phyloP scores from a whole-genome alignment of 2,329 filamentous ascomycete genomes.

The Diaporthe batatas region DNA sequence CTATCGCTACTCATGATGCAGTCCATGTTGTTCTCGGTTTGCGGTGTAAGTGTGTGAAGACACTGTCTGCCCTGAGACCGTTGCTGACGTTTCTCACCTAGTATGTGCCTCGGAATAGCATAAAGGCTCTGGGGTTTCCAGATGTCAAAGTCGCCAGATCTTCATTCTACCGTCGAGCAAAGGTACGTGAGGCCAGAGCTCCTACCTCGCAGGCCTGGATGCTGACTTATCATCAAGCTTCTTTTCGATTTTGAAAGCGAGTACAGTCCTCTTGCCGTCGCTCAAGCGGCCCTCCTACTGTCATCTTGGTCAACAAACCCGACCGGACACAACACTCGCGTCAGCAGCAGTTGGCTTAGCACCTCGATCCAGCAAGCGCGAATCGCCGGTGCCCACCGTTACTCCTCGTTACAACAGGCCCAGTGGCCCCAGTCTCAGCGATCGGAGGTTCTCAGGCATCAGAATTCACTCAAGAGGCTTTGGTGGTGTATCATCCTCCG shows the following conservation, averaged over 20 bases:
- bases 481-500: slow-evolving; percentile 56
- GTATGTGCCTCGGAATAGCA: slow-evolving; percentile 56
- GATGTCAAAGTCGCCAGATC: slow-evolving; percentile 59
- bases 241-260: slow-evolving; percentile 61
- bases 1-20: slow-evolving; percentile 61
- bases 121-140: slow-evolving; percentile 58
- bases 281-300: slow-evolving; percentile 59
- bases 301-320: slow-evolving; percentile 56
- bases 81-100: slow-evolving; percentile 34
- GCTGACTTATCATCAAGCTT: slow-evolving; percentile 47
- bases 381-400: slow-evolving; percentile 59
- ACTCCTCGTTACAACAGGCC: slow-evolving; percentile 46
- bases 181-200: slow-evolving; percentile 47
- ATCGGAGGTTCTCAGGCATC: slow-evolving; percentile 29
- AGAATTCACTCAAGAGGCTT: slow-evolving; percentile 50
- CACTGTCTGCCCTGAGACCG: neutral
- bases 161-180: slow-evolving; percentile 58
- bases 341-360: slow-evolving; percentile 60
- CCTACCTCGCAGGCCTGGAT: neutral
- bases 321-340: slow-evolving; percentile 47
- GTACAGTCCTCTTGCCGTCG: slow-evolving; percentile 55
- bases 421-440: slow-evolving; percentile 49
- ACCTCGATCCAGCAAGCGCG: slow-evolving; percentile 64
- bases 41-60: slow-evolving; percentile 51
- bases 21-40: slow-evolving; percentile 60